Conservation (phyloP, 148 eudicot species). For the Rhododendron mucronatum region DNA sequence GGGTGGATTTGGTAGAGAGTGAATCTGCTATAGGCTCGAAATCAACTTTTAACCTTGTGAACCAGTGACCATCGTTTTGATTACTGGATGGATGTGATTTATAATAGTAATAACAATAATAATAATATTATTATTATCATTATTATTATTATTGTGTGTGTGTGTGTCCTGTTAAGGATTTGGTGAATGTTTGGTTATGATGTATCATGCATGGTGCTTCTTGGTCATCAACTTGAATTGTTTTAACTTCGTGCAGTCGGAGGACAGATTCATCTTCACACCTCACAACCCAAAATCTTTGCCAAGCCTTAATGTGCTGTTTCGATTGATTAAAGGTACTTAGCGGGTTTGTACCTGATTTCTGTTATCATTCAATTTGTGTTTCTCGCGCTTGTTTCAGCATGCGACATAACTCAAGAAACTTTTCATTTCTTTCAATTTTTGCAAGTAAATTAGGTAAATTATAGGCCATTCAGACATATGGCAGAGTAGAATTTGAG, state of each 20-base stretch:
- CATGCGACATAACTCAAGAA: not conserved
- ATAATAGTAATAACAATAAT: not conserved
- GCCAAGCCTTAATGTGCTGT: constrained; percentile 38
- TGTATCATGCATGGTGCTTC: not conserved
- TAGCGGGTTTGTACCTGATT: not conserved
- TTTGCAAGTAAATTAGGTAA: not conserved
- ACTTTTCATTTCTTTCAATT: not conserved
- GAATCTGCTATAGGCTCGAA: no score
- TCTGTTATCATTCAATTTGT: not conserved
- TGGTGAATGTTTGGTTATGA: not conserved
- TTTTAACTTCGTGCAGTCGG: constrained; percentile 36
- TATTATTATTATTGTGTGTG: no score
- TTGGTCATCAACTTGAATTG: not conserved
- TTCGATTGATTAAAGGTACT: constrained; percentile 63
- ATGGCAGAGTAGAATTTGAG: not conserved
- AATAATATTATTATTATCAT: not conserved
- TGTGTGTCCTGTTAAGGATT: not conserved
- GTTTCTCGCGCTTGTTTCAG: not conserved
- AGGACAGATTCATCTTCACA: constrained; percentile 48
- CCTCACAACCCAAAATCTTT: constrained; percentile 61
- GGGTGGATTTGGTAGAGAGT: no score
- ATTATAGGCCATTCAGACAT: not conserved
- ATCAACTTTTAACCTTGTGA: no score
- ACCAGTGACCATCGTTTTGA: not conserved
- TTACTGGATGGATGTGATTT: not conserved